A percentile compares a stretch with the other conserved stretches of the same genome.
These are phyloP conservation scores for Mycosphaerella arachidis DNA, from an alignment of 2,329 filamentous ascomycete genomes.

Conservation along the genomic window DNA sequence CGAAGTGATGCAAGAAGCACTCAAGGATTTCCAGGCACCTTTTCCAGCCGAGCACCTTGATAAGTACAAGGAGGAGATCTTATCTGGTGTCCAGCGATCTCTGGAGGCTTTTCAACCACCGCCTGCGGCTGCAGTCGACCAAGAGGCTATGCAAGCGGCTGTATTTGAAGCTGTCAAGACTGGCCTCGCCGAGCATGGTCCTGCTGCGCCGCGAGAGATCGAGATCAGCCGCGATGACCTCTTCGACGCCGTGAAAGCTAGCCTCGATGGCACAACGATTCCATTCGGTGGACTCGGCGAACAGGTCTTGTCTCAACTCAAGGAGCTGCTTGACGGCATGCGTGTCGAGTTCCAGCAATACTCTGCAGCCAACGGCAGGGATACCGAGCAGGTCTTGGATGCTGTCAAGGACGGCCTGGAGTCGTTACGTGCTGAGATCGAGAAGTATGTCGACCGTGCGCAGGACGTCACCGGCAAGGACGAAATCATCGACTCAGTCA, in stretches of 20 bases:
- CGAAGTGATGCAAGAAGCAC: slow-evolving; percentile 75
- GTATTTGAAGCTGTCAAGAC: slow-evolving; percentile 57
- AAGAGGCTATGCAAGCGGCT: slow-evolving; percentile 49
- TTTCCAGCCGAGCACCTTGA: slow-evolving; percentile 59
- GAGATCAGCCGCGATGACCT: slow-evolving; percentile 50
- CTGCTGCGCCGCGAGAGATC: slow-evolving; percentile 38
- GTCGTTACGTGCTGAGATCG: slow-evolving; percentile 72
- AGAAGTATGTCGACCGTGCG: slow-evolving; percentile 71
- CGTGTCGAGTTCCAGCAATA: slow-evolving; percentile 70
- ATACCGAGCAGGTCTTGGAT: slow-evolving; percentile 84
- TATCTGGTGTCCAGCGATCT: slow-evolving; percentile 78
- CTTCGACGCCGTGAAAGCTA: slow-evolving; percentile 55
- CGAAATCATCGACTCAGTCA: slow-evolving; percentile 68
- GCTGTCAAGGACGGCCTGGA: slow-evolving; percentile 85
- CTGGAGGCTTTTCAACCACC: slow-evolving; percentile 65
- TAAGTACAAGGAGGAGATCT: slow-evolving; percentile 75
- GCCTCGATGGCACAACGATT: slow-evolving; percentile 50
- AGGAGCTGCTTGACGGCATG: slow-evolving; percentile 57
- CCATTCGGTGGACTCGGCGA: slow-evolving; percentile 53
- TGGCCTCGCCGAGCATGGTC: slow-evolving; percentile 49
- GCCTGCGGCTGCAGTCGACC: slow-evolving; percentile 37
- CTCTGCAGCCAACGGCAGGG: slow-evolving; percentile 69
- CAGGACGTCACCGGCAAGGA: slow-evolving; percentile 67
- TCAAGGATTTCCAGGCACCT: slow-evolving; percentile 69
- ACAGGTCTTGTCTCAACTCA: slow-evolving; percentile 56